phyloP scores from a whole-genome alignment of 176 grass and related monocot genomes.

The Avena sativa region DNA sequence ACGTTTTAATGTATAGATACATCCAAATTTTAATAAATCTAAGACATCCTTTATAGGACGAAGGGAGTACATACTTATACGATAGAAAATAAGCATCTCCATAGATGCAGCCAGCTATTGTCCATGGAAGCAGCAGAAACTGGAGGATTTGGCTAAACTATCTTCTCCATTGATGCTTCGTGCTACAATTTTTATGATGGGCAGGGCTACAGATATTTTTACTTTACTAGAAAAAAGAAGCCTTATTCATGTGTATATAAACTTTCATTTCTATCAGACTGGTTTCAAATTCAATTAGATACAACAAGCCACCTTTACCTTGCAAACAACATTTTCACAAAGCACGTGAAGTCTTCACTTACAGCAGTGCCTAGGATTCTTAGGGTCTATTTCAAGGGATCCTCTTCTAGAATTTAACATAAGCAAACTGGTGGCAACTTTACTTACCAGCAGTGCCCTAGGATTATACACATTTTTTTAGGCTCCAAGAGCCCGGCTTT shows the following conservation, averaged over 20 bases:
- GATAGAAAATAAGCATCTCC: neutral
- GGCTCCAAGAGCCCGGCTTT: too few relatives aligned
- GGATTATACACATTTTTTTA: neutral
- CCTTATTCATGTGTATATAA: neutral
- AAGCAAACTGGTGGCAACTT: neutral
- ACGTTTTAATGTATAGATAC: too few relatives aligned
- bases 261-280: neutral
- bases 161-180: neutral
- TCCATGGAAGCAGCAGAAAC: neutral
- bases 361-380: neutral
- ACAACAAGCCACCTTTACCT: neutral
- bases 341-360: neutral
- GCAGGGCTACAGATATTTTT: neutral
- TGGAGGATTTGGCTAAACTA: neutral
- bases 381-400: neutral
- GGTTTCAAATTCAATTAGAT: neutral
- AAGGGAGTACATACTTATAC: neutral
- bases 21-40: too few relatives aligned
- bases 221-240: neutral
- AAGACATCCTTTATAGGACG: too few relatives aligned
- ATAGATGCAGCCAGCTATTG: neutral
- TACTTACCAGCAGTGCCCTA: neutral
- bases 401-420: neutral
- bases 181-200: slow-evolving; percentile 18
- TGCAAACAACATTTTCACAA: neutral